Evolutionary conservation across 371 early-diverging fungal species (phyloP).

Genomic region (Funneliformis caledonium): DNA sequence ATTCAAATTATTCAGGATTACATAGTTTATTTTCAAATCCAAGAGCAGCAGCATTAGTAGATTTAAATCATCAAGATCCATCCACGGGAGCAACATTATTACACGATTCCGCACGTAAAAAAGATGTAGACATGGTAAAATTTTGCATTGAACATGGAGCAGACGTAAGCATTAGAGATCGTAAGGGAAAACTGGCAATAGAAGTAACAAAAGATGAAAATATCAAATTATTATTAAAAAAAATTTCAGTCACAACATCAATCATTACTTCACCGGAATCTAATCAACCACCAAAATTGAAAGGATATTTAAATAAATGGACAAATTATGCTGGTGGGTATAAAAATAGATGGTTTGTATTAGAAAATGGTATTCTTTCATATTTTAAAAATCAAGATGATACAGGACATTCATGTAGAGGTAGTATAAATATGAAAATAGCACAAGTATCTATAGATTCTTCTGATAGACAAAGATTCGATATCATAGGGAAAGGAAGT

Average conservation of each 20-base stretch:
- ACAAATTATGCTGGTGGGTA: constrained; percentile 84
- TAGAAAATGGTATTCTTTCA: constrained; percentile 75
- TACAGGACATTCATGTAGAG: constrained; percentile 73
- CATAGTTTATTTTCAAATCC: constrained; percentile 52
- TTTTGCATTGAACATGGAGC: constrained; percentile 75
- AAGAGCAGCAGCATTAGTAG: constrained; percentile 54
- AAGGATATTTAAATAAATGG: constrained; percentile 77
- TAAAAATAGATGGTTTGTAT: constrained; percentile 77
- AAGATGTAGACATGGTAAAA: constrained; percentile 62
- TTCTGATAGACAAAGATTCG: constrained; percentile 70
- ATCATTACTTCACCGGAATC: constrained; percentile 46
- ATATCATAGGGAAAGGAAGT: constrained; percentile 73
- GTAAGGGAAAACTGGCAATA: constrained; percentile 63
- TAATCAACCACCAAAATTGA: constrained; percentile 56
- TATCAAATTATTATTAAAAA: constrained; percentile 61
- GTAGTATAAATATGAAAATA: constrained; percentile 71
- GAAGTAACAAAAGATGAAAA: constrained; percentile 58
- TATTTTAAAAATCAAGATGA: constrained; percentile 79
- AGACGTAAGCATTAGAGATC: constrained; percentile 71
- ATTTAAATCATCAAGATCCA: constrained; percentile 68
- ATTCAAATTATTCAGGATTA: constrained; percentile 47
- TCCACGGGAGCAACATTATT: constrained; percentile 63
- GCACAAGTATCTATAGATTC: constrained; percentile 67
- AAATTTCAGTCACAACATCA: constrained; percentile 32
- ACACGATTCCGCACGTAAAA: constrained; percentile 66